Evolutionary conservation across 1,139 yeast species (phyloP), one percentile per base, ranked within the genome.

Genomic region (Sugiyamaella castrensis): DNA sequence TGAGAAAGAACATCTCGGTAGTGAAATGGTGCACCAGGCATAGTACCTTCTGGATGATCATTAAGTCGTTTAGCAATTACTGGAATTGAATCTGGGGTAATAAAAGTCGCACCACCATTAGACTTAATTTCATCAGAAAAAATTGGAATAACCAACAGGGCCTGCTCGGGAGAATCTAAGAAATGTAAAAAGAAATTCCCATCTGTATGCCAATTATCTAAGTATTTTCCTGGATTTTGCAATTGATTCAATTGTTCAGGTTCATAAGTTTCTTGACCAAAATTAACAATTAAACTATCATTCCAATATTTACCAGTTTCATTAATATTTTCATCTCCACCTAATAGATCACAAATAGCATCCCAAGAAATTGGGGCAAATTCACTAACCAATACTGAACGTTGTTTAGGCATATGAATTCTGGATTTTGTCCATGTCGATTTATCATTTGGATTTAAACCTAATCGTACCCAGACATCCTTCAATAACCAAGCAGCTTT

Each of bases 91-190:
- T 49, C 54, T 4, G 53, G 46, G 1, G 51, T 46, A 27, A 50
- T 43, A 26, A 19, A 46, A 10, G 54, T 47, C 10, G 43, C 53
- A 10, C 54, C 53, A 8, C 54, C 51, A 9, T 36, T 27, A 13
- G 44, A 45, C 29, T 27, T 35, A 28, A 51, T 48, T 29, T 48
- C 50, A 19, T 51, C 54, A 19, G 48, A 42, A 41, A 41, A 51
- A n/a, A 51, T 48, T 8, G 54, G 54, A 26, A 45, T 48, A 8
- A 51, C 52, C 11, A 51, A 34, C 10, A 51, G 50, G 2, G 52
- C 54, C 31, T 51, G 54, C 27, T 51, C 54, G 12, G 54, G 54
- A 33, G 52, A 48, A 27, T 51, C 54, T 9, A 51, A 36, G 37
- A 48, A 51, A 29, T 51, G 52, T 9, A 41, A 32, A 38, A 51